Evolutionary conservation across 208 protist species (phyloP), one percentile per base, ranked within the genome.

Genomic region (Angomonas deanei): DNA sequence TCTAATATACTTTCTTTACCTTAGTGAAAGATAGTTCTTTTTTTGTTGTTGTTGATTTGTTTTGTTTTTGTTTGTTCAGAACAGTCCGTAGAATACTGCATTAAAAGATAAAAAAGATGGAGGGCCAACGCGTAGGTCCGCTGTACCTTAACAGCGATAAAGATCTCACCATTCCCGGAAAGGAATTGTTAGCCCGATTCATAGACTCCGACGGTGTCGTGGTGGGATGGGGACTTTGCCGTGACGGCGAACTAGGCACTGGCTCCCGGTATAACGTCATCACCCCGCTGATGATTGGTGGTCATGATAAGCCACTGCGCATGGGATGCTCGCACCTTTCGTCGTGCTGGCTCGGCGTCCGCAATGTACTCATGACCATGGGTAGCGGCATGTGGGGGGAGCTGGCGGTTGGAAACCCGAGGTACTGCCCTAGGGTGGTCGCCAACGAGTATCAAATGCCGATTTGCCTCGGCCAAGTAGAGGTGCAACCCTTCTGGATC

Each of bases 381-480:
- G 87, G 87, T 21, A 76, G 78, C 28, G 82, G 80, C 21, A 79
- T 76, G 66, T 93, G 87, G 84, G 87, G 87, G 15, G 77, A 91
- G 72, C 74, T 93, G 39, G 87, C 78, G 6, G 72, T 89, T 11
- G 81, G 80, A 31, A 81, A 87, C 60, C 84, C 79, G 21, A 69
- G 72, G 38, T 76, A 76, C 64, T 88, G 68, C 56, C 77, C 82
- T 8, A 68, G 74, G 27, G 72, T 88, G 15, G 70, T 86, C 26
- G 59, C 62, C 26, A 87, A 84, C 28, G 86, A 92, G 63, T 69
- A 71, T 60, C 79, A 84, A 33, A 68, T 87, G 74, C 82, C 82
- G 32, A 86, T 92, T 54, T 83, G 77, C 47, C 64, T 76, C 27
- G 50, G 70, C 4, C 82, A 88, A 62, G 75, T 87, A 27, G 78